Evolutionary conservation across 148 eudicot species (phyloP), one percentile per base, ranked within the genome.

Genomic region (Camellia lanceoleosa): DNA sequence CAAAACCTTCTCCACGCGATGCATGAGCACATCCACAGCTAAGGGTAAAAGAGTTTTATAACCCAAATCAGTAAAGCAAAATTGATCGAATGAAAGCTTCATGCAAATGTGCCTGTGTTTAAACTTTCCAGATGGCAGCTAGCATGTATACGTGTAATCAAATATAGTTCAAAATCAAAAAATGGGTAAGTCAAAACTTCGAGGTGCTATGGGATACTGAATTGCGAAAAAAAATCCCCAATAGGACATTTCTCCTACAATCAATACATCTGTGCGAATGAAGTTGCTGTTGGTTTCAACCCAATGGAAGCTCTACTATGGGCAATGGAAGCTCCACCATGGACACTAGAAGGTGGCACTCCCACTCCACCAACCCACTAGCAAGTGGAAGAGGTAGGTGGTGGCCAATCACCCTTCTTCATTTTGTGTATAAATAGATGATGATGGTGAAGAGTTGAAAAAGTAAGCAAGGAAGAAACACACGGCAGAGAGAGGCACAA

Each of bases 1-100:
- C 75, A 92, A 83, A 80, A 92, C 85, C 82, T 89, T 92, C 84
- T 92, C 99, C 82, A 92, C 99, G 54, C 88, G 84, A 75, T 88
- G 83, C 80, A 82, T 88, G 38, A 79, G 67, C 59, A 80, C 81
- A 71, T 87, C 90, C 54, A 75, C 78, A 87, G 85, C 91, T 83
- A 80, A 58, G 15, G n/a, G 14, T 16, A 41, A 74, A 63, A 80
- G 14, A 14, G 44, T 64, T 42, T 41, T 49, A 56, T 15, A 56
- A 16, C 41, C 3, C 30, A 20, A 23, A 16, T 72, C 5, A 71
- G 51, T 38, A 69, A 79, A 62, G 47, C 44, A 10, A 6, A 64
- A 64, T 38, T 58, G 70, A 71, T 18, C 19, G 12, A 75, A 51
- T 5, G 47, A 47, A 49, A 74, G 51, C 52, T 54, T 66, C 18